Percentiles rank a stretch among this genome's conserved stretches.
phyloP scores from a whole-genome alignment of 768 basidiomycete species.

The Russula foetens region DNA sequence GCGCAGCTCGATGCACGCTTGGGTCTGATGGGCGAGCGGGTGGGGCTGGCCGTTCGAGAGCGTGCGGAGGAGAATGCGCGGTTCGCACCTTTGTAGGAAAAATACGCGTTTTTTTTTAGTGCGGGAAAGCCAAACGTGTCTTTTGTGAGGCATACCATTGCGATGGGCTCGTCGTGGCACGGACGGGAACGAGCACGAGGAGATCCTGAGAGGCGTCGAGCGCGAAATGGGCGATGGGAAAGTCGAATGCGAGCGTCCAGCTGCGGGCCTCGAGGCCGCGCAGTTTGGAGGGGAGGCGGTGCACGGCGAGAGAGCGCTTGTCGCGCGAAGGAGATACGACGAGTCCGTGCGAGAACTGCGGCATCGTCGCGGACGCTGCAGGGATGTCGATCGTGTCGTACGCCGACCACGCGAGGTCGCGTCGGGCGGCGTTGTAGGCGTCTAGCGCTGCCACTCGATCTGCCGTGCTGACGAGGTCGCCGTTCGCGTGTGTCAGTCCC shows the following conservation, averaged over 20 bases:
- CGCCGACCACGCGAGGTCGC: background rate
- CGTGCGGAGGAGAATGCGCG: background rate
- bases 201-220: background rate
- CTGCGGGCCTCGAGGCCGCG: background rate
- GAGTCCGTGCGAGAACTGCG: background rate
- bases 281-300: background rate
- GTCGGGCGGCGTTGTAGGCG: background rate
- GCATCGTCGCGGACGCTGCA: background rate
- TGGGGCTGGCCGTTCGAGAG: background rate
- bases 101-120: too few species aligned
- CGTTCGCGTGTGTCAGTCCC: background rate
- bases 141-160: background rate
- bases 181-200: background rate
- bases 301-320: background rate
- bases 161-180: background rate
- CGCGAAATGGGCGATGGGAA: background rate
- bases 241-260: background rate
- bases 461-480: background rate
- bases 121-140: too few species aligned
- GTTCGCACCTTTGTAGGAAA: background rate
- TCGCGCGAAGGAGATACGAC: background rate
- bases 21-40: background rate
- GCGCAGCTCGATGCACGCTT: background rate
- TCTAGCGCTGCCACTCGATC: background rate
- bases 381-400: slow-evolving; percentile 3